These are phyloP conservation scores for Flaveria sonorensis DNA, from an alignment of 129 eudicot species.

Conservation along the genomic window DNA sequence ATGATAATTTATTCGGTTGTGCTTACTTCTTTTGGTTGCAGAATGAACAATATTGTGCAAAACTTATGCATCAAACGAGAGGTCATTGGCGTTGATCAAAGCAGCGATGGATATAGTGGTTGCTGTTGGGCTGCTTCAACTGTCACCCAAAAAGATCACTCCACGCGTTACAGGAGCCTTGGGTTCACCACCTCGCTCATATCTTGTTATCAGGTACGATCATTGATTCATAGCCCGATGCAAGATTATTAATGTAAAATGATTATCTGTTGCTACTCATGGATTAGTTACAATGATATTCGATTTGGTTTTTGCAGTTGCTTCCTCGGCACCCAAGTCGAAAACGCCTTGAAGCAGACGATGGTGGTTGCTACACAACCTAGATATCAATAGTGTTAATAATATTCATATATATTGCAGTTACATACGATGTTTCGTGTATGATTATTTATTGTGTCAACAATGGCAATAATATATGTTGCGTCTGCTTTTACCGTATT, in stretches of 20 bases:
- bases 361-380: background rate
- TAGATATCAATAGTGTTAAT: slow-evolving; percentile 10
- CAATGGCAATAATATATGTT: slow-evolving; percentile 33
- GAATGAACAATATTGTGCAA: slow-evolving; percentile 72
- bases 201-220: slow-evolving; percentile 92
- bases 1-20: background rate
- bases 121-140: slow-evolving; percentile 83
- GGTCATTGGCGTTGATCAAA: slow-evolving; percentile 88
- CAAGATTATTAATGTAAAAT: background rate
- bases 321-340: slow-evolving; percentile 81
- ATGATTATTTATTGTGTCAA: slow-evolving; percentile 32
- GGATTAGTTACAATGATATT: background rate
- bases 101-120: slow-evolving; percentile 88
- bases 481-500: slow-evolving; percentile 19
- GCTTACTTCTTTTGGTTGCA: slow-evolving; percentile 27
- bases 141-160: slow-evolving; percentile 87
- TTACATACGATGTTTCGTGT: slow-evolving; percentile 43
- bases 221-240: background rate
- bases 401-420: slow-evolving; percentile 36
- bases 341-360: slow-evolving; percentile 58
- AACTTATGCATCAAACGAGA: slow-evolving; percentile 75
- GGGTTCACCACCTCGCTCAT: slow-evolving; percentile 89
- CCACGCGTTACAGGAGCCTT: slow-evolving; percentile 97
- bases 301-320: slow-evolving; percentile 51
- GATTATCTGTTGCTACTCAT: background rate